phyloP scores from a whole-genome alignment of 257 asterid species.

The Perilla frutescens region DNA sequence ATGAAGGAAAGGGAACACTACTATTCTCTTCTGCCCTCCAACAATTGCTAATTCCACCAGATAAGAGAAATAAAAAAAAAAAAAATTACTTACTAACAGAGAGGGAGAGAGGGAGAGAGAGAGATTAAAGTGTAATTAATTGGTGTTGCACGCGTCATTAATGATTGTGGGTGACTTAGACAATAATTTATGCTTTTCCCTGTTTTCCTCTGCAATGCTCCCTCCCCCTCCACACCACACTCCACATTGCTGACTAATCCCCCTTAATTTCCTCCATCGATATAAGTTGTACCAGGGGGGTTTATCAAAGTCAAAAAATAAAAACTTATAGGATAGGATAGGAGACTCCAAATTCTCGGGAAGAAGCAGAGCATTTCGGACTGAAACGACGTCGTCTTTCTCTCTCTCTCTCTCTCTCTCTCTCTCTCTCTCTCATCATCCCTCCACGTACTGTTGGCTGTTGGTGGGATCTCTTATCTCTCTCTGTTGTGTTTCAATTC shows the following conservation, averaged over 20 bases:
- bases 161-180: constrained; percentile 35
- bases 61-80: constrained; percentile 1
- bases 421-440: neutral
- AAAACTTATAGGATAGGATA: neutral
- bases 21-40: constrained; percentile 32
- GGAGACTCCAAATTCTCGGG: constrained; percentile 23
- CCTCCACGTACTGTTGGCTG: neutral
- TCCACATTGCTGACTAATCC: constrained; percentile 23
- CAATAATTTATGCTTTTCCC: constrained; percentile 34
- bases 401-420: neutral
- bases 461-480: neutral
- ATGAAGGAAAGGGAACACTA: neutral
- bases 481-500: neutral
- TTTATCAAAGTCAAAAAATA: too few species aligned
- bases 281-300: neutral
- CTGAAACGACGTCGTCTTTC: neutral
- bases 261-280: constrained; percentile 34
- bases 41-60: constrained; percentile 10
- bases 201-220: constrained; percentile 48
- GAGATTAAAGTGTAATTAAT: constrained; percentile 38
- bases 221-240: constrained; percentile 28
- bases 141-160: constrained; percentile 37
- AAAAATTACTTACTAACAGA: neutral
- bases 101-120: neutral
- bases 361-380: neutral